Base-by-base conservation (phyloP, 257 asterid genomes). In the Plantago ovata region DNA sequence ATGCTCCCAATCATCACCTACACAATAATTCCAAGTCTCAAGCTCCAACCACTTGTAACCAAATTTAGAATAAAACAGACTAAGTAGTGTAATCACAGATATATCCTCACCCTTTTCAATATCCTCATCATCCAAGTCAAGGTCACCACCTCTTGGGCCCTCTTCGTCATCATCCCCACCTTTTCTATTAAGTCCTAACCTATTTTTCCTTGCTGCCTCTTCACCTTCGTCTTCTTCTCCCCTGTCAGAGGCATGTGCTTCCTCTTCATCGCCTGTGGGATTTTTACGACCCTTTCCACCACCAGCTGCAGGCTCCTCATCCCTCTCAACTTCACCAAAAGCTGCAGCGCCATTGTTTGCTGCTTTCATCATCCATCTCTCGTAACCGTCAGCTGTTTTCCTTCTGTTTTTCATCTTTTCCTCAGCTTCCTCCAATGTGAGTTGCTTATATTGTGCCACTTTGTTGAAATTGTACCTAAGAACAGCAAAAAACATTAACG, bases 1-100 rank as follows among this genome's bases (percentile, higher is more conserved):
- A 70, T 93, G 99, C 82, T 93, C 99, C 99, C 99, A 93, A 71
- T 93, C 99, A 78, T 93, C 99, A 55, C 97, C 98, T 93, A 58
- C 10, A 46, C 56, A 52, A 61, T 14, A 48, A 48, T 48, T 48
- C 33, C 1, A 23, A 61, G 9, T 43, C 15, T 23, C 28, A 13
- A 47, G 46, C 53, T 13, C 22, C 19, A 49, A 53, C 14, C 56
- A 62, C 15, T 19, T 3, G 20, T 6, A 18, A 43, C 48, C 48
- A 8, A 8, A 18, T 3, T 14, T 3, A 33, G 5, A 21, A n/a
- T 28, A 8, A 18, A 56, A 21, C 16, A 38, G n/a, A 13, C 39
- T 57, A 53, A 45, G 64, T 32, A 20, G 42, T 38, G 41, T 12
- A 19, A 48, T 33, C 39, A 56, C 20, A 24, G 55, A 52, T 21